These are phyloP conservation scores for Aurantiochytrium sp. DNA, from an alignment of 108 stramenopile species.

Conservation along the genomic window DNA sequence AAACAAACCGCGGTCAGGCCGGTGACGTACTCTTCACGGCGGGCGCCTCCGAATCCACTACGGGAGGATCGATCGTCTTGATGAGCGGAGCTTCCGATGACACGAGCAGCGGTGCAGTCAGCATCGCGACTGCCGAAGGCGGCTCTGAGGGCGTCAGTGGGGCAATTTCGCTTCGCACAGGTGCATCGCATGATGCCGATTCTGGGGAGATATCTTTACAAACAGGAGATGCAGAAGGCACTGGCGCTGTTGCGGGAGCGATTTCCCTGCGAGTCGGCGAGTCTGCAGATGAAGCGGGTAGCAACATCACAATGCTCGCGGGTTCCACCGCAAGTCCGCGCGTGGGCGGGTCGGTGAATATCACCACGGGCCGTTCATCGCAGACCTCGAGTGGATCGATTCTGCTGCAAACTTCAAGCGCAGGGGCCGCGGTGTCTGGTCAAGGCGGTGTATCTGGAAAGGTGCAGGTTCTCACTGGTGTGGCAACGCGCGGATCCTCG, in stretches of 20 bases:
- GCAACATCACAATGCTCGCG: not conserved
- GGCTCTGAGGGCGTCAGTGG: not conserved
- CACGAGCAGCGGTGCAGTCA: not conserved
- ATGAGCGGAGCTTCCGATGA: not conserved
- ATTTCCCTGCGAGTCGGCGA: not conserved
- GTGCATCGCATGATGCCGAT: not conserved
- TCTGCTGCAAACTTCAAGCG: not conserved
- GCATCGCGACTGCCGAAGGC: not conserved
- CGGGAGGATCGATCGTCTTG: not conserved
- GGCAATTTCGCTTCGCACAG: constrained; percentile 19
- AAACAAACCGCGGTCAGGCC: not conserved
- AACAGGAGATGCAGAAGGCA: not conserved
- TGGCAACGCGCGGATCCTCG: constrained; percentile 24
- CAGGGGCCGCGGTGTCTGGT: not conserved
- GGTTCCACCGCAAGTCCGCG: not conserved
- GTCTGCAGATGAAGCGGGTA: not conserved
- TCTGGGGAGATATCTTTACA: not conserved
- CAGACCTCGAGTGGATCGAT: not conserved
- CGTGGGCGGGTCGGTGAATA: not conserved
- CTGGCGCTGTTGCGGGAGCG: not conserved
- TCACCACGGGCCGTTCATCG: not conserved
- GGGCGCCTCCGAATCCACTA: not conserved
- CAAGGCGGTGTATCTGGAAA: constrained; percentile 33
- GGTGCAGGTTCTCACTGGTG: constrained; percentile 31
- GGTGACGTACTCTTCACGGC: not conserved